Conservation (phyloP, 2,329 filamentous ascomycete genomes). For the Arthrobotrys sinensis region DNA sequence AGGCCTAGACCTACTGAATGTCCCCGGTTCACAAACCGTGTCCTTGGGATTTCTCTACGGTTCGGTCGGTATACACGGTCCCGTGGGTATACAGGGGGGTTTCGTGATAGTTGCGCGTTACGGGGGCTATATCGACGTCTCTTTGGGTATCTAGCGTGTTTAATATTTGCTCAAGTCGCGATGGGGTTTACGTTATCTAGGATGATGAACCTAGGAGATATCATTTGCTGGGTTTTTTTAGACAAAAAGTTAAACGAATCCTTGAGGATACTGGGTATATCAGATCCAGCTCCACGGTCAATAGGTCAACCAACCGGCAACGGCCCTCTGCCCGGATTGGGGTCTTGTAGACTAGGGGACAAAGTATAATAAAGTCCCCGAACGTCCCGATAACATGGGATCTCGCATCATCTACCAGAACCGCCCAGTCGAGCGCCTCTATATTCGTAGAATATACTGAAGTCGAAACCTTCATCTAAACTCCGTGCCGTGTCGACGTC, state of each 20-base stretch:
- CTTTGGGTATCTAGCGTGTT: too few relatives aligned
- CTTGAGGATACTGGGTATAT: background rate
- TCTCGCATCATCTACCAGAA: background rate
- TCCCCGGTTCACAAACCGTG: constrained; percentile 4
- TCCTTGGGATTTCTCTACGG: background rate
- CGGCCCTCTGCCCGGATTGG: background rate
- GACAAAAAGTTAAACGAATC: too few relatives aligned
- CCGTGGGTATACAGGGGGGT: background rate
- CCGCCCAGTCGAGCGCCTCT: background rate
- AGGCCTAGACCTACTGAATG: background rate
- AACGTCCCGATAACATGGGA: background rate
- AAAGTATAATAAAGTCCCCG: background rate
- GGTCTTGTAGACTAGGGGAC: background rate
- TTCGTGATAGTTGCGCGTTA: too few relatives aligned
- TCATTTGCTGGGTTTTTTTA: too few relatives aligned
- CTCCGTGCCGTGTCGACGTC: constrained; percentile 22
- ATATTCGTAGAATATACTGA: too few relatives aligned
- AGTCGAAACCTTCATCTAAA: background rate
- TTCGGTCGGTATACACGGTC: background rate
- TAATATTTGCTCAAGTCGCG: too few relatives aligned
- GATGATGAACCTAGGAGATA: too few relatives aligned
- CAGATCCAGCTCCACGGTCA: background rate
- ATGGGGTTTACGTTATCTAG: too few relatives aligned
- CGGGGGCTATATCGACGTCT: too few relatives aligned
- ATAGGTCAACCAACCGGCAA: background rate